Base-by-base conservation (phyloP, 192 early-diverging fungal genomes). In the Gaertneriomyces semiglobifer region DNA sequence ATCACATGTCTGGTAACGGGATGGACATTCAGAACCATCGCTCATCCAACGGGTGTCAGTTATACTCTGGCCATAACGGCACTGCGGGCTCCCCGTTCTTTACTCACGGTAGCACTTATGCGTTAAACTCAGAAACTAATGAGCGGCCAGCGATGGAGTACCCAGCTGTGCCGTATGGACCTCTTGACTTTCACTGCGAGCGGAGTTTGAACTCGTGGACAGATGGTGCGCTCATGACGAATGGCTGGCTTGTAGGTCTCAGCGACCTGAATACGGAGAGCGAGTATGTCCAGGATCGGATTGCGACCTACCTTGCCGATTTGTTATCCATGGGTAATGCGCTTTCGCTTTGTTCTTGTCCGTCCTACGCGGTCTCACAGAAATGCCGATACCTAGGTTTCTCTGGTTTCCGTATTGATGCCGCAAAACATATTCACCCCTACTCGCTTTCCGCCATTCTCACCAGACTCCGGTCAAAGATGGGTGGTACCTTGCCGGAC, bases 161-260 rank as follows among this genome's bases (percentile, higher is more conserved):
- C 59, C 71, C 71, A 11, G 57, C 71, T 14, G 71, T 72, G 7
- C 71, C 71, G 7, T 72, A 52, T 18, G 70, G 70, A 16, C 71
- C 71, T n/a, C 38, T 38, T 7, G 63, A 72, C 33, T 72, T 72
- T 42, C 71, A 72, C 60, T 72, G 71, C 53, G 71, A 72, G 61
- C 11, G 67, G 11, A 16, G n/a, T 5, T 52, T 70, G 55, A 39
- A 47, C 43, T 19, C 25, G 5, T 70, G 50, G 39, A 70, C 69
- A n/a, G 19, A 20, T 38, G 41, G 52, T 41, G 14, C 45, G 16
- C 6, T 53, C 6, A n/a, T 72, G 59, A 42, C 48, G 25, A 20
- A 39, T 38, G 71, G 71, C 12, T 72, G 71, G 71, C 33, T 72
- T 6, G 14, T 6, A 20, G 44, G 63, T 9, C 47, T 72, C 9